Conservation (phyloP, 345 rosid genomes). For the Eucalyptus sp. region DNA sequence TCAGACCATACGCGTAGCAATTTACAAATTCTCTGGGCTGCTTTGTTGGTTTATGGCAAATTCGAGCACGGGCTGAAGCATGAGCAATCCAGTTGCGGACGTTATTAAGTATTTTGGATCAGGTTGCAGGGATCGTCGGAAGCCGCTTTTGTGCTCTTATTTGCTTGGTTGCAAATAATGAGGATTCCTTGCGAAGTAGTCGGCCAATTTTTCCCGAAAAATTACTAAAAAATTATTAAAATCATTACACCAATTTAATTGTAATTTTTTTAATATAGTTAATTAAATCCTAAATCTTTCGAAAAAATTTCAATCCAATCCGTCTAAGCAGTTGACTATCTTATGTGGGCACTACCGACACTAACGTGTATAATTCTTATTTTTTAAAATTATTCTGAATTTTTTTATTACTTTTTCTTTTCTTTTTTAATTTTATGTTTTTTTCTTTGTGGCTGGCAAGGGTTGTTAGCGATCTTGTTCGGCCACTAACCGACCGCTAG, state of each 20-base stretch:
- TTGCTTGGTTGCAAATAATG: background rate
- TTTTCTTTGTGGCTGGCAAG: background rate
- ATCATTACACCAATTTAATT: background rate
- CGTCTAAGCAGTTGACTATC: rapidly evolving
- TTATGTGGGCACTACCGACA: rapidly evolving
- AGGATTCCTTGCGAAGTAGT: background rate
- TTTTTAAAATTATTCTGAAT: background rate
- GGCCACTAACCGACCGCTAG: no score
- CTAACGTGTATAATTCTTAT: no score
- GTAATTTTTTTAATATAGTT: no score
- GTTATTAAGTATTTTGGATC: background rate
- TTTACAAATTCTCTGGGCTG: background rate
- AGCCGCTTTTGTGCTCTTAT: background rate
- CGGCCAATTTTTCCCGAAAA: background rate
- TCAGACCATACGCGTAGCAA: background rate
- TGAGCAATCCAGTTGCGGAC: background rate
- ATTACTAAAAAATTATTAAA: no score
- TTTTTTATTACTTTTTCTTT: no score
- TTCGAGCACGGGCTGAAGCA: background rate
- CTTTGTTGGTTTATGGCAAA: background rate
- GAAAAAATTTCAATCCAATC: no score
- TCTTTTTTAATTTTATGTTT: no score
- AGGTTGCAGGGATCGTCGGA: background rate
- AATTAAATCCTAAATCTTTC: no score
- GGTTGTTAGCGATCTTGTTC: rapidly evolving